A percentile compares a stretch with the other conserved stretches of the same genome.
Conservation (phyloP, 495 filamentous ascomycete species). For the Immersiella caudata region DNA sequence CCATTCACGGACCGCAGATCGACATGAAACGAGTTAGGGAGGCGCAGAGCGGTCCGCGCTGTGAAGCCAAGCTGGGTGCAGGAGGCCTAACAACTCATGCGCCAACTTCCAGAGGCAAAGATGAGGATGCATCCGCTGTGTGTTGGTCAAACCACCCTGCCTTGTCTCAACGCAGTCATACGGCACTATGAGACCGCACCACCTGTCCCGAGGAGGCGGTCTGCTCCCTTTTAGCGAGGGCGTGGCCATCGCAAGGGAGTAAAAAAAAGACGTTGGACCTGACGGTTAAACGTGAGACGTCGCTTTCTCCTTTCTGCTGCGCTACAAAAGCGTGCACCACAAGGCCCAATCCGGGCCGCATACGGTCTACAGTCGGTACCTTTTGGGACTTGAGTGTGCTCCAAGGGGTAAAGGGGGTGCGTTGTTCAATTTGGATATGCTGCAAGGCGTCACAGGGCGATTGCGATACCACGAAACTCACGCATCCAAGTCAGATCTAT, state of each 20-base stretch:
- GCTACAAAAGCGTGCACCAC: not conserved
- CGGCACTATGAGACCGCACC: not conserved
- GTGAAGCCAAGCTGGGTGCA: not conserved
- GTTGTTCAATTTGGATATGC: not conserved
- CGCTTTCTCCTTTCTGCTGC: not conserved
- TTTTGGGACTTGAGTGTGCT: not conserved
- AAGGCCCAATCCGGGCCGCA: constrained; percentile 10
- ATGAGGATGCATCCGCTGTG: not conserved
- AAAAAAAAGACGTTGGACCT: not conserved
- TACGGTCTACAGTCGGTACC: not conserved
- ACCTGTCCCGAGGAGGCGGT: not conserved
- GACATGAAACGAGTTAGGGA: constrained; percentile 30
- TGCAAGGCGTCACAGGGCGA: not conserved
- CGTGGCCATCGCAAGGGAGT: not conserved
- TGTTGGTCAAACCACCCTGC: not conserved
- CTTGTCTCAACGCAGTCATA: not conserved
- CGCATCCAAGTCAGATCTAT: constrained; percentile 12
- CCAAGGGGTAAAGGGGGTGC: not conserved
- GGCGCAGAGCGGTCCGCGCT: constrained; percentile 3
- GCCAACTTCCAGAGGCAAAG: not conserved
- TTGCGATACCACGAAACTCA: constrained; percentile 12
- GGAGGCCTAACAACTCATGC: not conserved
- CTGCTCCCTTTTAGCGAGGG: not conserved
- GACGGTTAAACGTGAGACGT: constrained; percentile 12
- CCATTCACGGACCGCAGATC: constrained; percentile 23